phyloP scores from a whole-genome alignment of 768 basidiomycete genomes.

The Suillus discolor region DNA sequence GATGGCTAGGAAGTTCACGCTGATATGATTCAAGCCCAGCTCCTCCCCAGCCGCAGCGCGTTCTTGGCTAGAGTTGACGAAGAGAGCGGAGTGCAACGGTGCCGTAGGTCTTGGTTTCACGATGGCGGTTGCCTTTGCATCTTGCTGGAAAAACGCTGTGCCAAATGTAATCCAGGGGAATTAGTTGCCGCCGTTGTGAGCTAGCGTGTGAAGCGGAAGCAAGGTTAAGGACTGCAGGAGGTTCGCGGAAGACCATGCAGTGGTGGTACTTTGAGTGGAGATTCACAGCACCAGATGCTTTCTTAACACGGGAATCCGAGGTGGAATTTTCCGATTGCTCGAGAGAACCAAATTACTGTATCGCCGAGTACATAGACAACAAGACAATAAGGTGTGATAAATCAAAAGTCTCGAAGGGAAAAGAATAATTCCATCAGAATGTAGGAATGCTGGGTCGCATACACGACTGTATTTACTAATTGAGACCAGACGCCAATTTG shows the following conservation, averaged over 20 bases:
- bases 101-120: conserved; percentile 27
- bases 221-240: not conserved
- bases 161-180: conserved; percentile 43
- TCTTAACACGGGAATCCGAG: not conserved
- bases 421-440: no score
- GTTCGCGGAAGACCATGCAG: not conserved
- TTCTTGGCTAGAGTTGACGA: conserved; percentile 33
- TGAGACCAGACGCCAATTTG: conserved; percentile 9
- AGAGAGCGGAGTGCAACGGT: conserved; percentile 41
- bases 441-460: not conserved
- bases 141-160: conserved; percentile 32
- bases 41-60: conserved; percentile 41
- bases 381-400: not conserved
- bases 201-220: conserved; percentile 14
- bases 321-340: not conserved
- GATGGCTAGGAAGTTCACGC: not conserved
- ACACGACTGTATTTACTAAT: not conserved
- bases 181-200: conserved; percentile 37
- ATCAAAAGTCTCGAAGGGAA: no score
- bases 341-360: not conserved
- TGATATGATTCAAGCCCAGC: conserved; percentile 28
- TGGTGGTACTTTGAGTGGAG: not conserved
- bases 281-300: not conserved
- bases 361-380: not conserved
- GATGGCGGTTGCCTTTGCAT: conserved; percentile 34